Percentiles rank a stretch among this genome's conserved stretches.
Evolutionary conservation across 1,284 basidiomycete species (phyloP).

Genomic region (Rhodotorula mucilaginosa): DNA sequence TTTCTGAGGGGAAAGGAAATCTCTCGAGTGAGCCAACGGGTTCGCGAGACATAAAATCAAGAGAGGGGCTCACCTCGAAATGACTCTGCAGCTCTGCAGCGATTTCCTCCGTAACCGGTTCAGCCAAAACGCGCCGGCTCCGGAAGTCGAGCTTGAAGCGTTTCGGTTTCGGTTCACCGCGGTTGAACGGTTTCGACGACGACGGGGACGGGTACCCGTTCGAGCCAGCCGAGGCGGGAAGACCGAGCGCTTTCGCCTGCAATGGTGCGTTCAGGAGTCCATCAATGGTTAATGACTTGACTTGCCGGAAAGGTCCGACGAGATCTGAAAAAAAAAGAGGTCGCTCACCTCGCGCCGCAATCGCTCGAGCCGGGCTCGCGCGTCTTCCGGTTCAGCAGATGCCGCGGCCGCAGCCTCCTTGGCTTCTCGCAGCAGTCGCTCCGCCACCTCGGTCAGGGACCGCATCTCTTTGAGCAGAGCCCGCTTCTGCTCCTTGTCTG

Average conservation of each 20-base stretch:
- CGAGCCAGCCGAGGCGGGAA: background rate
- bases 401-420: background rate
- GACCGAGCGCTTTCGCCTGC: background rate
- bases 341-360: conserved; percentile 5
- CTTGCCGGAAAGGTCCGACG: background rate
- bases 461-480: conserved; percentile 7
- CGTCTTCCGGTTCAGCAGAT: background rate
- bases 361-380: background rate
- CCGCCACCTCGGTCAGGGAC: background rate
- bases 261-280: too few species aligned
- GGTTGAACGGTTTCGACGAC: background rate
- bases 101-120: background rate
- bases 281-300: background rate
- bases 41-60: too few species aligned
- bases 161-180: background rate
- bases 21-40: too few species aligned
- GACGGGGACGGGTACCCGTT: too few species aligned
- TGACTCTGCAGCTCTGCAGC: background rate
- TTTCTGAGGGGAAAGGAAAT: background rate
- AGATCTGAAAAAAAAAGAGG: background rate
- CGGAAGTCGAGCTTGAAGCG: conserved; percentile 1
- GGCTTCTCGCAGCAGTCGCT: background rate
- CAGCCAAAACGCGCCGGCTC: background rate
- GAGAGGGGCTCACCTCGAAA: conserved; percentile 4
- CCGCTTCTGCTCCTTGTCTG: background rate